Evolutionary conservation across 164 flowering plant genomes (phyloP).

Genomic region (Echeveria elegans): DNA sequence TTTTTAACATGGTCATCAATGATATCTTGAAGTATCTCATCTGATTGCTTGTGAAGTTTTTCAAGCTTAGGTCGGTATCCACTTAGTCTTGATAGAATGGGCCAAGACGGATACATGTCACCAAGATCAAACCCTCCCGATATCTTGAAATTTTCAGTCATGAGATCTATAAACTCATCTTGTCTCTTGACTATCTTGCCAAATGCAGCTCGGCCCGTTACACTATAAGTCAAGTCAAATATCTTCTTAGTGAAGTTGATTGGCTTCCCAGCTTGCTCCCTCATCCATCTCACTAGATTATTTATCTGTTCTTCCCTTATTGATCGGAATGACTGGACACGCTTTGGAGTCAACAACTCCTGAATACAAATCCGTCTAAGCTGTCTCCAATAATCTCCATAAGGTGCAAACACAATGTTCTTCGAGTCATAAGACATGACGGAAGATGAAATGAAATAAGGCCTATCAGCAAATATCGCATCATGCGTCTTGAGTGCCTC

Average conservation of each 20-base stretch:
- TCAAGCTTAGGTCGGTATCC: conserved; percentile 11
- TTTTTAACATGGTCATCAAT: conserved; percentile 15
- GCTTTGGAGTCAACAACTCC: conserved; percentile 25
- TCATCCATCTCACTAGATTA: conserved; percentile 10
- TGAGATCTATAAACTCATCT: conserved; percentile 16
- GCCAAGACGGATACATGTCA: conserved; percentile 20
- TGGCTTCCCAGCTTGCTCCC: conserved; percentile 9
- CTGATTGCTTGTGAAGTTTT: not conserved
- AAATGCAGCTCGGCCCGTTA: conserved; percentile 26
- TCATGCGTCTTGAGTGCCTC: conserved; percentile 35
- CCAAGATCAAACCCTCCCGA: conserved; percentile 15
- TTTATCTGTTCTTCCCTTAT: conserved; percentile 23
- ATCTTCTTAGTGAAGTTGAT: conserved; percentile 18
- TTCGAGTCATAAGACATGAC: conserved; percentile 21
- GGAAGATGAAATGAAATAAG: conserved; percentile 12
- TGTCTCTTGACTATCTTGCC: conserved; percentile 24
- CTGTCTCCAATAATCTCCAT: conserved; percentile 40
- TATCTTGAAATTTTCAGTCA: not conserved
- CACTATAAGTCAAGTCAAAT: conserved; percentile 6
- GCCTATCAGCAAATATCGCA: conserved; percentile 16
- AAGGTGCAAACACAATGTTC: conserved; percentile 26
- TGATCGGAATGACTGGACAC: conserved; percentile 24
- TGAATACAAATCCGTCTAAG: conserved; percentile 23
- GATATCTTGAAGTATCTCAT: conserved; percentile 13
- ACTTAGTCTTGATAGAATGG: conserved; percentile 10